Evolutionary conservation across 1,284 basidiomycete genomes (phyloP), one percentile per base, ranked within the genome.

Genomic region (Athelia psychrophila): DNA sequence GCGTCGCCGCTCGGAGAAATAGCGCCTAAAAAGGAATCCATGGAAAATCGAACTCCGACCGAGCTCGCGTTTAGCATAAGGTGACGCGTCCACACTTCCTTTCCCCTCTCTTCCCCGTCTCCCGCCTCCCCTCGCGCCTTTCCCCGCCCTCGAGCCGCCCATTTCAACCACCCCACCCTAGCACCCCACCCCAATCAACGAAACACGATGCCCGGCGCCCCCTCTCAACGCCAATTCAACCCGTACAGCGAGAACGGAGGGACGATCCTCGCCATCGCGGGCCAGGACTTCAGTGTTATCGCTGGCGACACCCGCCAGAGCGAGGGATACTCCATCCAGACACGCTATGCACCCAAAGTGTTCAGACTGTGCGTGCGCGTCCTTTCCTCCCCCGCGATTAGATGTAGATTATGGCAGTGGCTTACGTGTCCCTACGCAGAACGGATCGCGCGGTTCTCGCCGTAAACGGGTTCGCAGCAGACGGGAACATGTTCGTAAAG

Each of bases 401-500:
- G 27, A 30, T 30, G 27, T n/a, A 30, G 27, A 30, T 30, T 30
- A 13, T 30, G 27, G 13, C 13, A 13, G 27, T 5, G 6, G 27
- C 27, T 30, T 30, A 30, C 27, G 27, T 42, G 38, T 42, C 6
- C 48, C 48, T 48, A 58, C 55, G 22, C 64, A 95, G 93, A 64
- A 97, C 94, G n/a, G 91, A 95, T 71, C 91, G 88, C 64, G 91
- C 90, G 22, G 91, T 95, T 6, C 78, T 98, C 38, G 93, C 95
- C 27, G 93, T 95, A 33, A 96, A 95, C 63, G 95, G 95, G 3
- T 97, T 97, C 66, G 91, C 93, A 23, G 95, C 94, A 45, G 95
- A 98, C 68, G 93, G 93, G 27, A 95, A 94, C 66, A 92, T 92
- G 81, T 93, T 98, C 65, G 91, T 97, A 62, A 96, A 96, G 81